phyloP scores from a whole-genome alignment of 192 early-diverging fungal species.

The Backusella westeae region DNA sequence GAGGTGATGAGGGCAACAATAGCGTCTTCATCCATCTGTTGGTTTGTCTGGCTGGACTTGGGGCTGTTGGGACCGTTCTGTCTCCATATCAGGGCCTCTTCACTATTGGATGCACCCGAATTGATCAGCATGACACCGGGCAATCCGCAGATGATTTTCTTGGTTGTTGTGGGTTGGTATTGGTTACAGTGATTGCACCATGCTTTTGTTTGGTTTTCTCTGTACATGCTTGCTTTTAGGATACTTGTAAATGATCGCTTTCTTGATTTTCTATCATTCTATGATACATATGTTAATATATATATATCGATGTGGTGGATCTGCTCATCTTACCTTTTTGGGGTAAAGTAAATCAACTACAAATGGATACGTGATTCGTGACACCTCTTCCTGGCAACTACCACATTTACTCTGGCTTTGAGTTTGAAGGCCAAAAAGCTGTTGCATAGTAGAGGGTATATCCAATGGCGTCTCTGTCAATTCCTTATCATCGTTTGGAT shows the following conservation, averaged over 20 bases:
- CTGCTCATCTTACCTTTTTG: slow-evolving; percentile 44
- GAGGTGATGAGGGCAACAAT: slow-evolving; percentile 13
- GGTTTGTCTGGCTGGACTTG: not conserved
- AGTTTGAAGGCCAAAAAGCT: slow-evolving; percentile 68
- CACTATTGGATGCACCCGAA: slow-evolving; percentile 58
- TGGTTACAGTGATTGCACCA: slow-evolving; percentile 85
- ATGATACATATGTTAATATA: not conserved
- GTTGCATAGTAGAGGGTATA: slow-evolving; percentile 56
- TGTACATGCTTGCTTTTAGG: slow-evolving; percentile 54
- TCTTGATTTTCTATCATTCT: slow-evolving; percentile 24
- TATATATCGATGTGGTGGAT: not conserved
- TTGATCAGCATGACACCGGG: slow-evolving; percentile 83
- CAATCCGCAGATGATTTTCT: slow-evolving; percentile 60
- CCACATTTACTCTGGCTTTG: slow-evolving; percentile 63
- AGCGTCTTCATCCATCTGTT: not conserved
- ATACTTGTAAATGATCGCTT: slow-evolving; percentile 49
- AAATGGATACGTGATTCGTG: slow-evolving; percentile 70
- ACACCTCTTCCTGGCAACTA: slow-evolving; percentile 58
- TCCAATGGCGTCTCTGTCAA: slow-evolving; percentile 5
- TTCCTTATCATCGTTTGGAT: slow-evolving; percentile 8
- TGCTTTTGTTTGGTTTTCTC: slow-evolving; percentile 74
- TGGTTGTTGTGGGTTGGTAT: slow-evolving; percentile 79
- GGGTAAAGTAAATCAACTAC: slow-evolving; percentile 84
- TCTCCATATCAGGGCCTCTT: slow-evolving; percentile 53
- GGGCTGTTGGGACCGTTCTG: slow-evolving; percentile 32